Conservation (phyloP, 1,139 yeast species). For the Blastobotrys petasosporus region DNA sequence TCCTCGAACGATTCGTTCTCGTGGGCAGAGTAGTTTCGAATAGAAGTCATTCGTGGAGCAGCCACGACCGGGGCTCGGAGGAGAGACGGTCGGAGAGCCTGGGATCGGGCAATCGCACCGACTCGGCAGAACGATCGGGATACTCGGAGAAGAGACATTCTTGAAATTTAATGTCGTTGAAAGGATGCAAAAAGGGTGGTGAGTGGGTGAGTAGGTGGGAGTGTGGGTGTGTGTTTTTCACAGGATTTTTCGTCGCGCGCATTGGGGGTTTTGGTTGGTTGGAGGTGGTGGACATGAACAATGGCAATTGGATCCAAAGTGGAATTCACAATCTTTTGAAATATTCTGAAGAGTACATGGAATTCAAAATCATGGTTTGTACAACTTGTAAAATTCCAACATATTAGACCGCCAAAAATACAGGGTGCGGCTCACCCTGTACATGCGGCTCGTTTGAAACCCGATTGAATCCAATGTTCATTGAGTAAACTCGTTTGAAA, state of each 20-base stretch:
- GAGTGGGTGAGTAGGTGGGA: slow-evolving; percentile 3
- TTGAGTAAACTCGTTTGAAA: too few relatives aligned
- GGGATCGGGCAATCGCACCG: slow-evolving; percentile 8
- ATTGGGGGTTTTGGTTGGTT: background rate
- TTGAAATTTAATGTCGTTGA: background rate
- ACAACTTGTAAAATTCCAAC: too few relatives aligned
- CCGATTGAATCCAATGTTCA: too few relatives aligned
- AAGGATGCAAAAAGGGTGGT: too few relatives aligned
- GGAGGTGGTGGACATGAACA: background rate
- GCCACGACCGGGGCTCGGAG: slow-evolving; percentile 7
- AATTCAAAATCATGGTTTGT: too few relatives aligned
- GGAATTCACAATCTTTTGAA: too few relatives aligned
- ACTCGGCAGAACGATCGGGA: slow-evolving; percentile 9
- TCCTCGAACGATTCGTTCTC: slow-evolving; percentile 93
- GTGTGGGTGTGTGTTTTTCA: slow-evolving; percentile 1
- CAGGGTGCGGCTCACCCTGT: too few relatives aligned
- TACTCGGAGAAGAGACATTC: slow-evolving; percentile 9
- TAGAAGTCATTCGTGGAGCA: slow-evolving; percentile 4
- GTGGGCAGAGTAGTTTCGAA: slow-evolving; percentile 65
- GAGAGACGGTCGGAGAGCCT: slow-evolving; percentile 6
- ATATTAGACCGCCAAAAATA: too few relatives aligned
- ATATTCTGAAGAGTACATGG: too few relatives aligned
- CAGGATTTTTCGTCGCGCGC: too few relatives aligned
- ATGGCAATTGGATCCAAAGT: too few relatives aligned
- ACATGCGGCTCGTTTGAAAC: too few relatives aligned